Evolutionary conservation across 495 filamentous ascomycete genomes (phyloP), one percentile per base, ranked within the genome.

Genomic region (Annulohypoxylon maeteangense): DNA sequence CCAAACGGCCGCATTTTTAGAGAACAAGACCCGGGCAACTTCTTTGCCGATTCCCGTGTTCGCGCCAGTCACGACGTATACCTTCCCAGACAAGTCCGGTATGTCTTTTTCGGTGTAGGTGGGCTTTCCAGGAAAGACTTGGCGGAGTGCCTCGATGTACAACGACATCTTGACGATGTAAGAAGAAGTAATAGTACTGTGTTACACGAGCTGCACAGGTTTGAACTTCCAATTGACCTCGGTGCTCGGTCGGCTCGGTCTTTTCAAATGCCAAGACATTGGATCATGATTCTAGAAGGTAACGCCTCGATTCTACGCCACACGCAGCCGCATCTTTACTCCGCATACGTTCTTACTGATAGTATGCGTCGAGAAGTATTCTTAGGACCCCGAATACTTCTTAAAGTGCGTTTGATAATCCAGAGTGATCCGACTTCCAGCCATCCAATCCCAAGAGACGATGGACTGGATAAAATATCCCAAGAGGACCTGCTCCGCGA

Each of bases 1-100:
- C 76, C 86, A 87, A 45, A 89, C 82, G 3, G 77, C 85, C 20
- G 80, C 86, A 44, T 83, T 81, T 48, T 80, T 79, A 18, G 72
- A 62, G 64, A 81, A 85, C 16, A 87, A 80, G 20, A 85, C 79
- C 54, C 62, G 76, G 31, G 80, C 78, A 12, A 86, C 76, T 67
- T 86, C 82, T 62, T 79, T 76, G 42, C 85, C 84, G 63, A 86
- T 73, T 18, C 85, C 84, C 14, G 81, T 73, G 53, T 83, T 84
- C 63, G 79, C 79, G 32, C 86, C 86, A 1, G 87, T 87, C 10
- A 89, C 81, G 22, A 88, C 62, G 65, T 75, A 80, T 20, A 44
- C 14, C 40, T 74, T 75, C 11, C 63, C 68, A 20, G 59, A 45
- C 29, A 75, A 50, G 51, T 76, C 74, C 25, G 63, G 58, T 0